Evolutionary conservation across 371 early-diverging fungal species (phyloP), one percentile per base, ranked within the genome.

Genomic region (Blastocladiella emersonii): DNA sequence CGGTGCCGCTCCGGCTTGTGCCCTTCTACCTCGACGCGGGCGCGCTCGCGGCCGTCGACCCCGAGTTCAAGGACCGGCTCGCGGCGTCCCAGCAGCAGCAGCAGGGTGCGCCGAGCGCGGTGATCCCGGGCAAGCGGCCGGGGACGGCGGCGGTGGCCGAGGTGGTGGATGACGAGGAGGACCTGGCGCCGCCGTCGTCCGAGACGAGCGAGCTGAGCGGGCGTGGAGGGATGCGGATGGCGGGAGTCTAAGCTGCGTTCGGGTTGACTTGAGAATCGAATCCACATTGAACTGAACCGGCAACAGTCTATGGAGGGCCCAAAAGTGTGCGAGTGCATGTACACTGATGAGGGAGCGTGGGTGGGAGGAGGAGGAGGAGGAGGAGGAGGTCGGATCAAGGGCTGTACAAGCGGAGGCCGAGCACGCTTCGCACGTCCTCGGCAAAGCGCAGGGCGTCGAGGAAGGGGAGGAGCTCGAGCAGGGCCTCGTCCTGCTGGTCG

Each of bases 391-490:
- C 8, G 5, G 39, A 39, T 8, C 5, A 39, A 39, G 45, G 45
- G 4, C 10, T 44, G 43, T 45, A 70, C 44, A 74, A 49, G 44
- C 77, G 56, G 39, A 84, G 65, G 32, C 74, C 60, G 45, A 85
- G 66, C 39, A 87, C 72, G 56, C 81, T 80, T 60, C 92, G 74
- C 19, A 91, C 90, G 74, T 93, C 92, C 27, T 89, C 85, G 8
- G 85, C 79, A 70, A 89, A 91, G 32, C 91, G 76, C 64, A 93
- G 69, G 5, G 91, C 90, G 66, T 91, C 91, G 66, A 93, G 69
- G 65, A 93, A 83, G 1, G 91, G 91, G 43, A 91, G 73, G 36
- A 93, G 74, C 64, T 93, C 91, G 61, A 91, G 73, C 44, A 93
- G 72, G 27, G 86, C 85, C 63, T 88, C 89, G 69, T 93, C 93